Percentiles rank a stretch among this genome's conserved stretches.
phyloP scores from a whole-genome alignment of 441 rosid genomes.

The Populus trichocarpa region DNA sequence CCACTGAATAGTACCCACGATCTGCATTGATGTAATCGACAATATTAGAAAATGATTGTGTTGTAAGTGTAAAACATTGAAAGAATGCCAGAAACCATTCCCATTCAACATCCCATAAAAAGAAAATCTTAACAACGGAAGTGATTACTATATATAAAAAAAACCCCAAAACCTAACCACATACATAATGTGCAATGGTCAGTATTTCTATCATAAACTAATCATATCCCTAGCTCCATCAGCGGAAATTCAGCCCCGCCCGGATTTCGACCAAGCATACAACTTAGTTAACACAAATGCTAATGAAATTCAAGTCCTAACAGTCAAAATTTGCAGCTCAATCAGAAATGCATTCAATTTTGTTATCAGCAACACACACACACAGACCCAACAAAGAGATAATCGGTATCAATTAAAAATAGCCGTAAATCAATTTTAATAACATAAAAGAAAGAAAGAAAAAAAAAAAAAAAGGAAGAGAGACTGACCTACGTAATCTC shows the following conservation, averaged over 20 bases:
- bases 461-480: conserved; percentile 2
- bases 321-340: background rate
- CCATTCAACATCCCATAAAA: background rate
- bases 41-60: conserved; percentile 16
- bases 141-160: background rate
- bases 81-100: background rate
- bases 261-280: background rate
- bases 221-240: background rate
- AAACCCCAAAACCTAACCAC: background rate
- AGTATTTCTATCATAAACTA: background rate
- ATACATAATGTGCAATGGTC: background rate
- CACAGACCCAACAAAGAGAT: background rate
- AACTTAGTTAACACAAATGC: background rate
- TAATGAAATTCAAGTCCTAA: background rate
- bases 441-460: background rate
- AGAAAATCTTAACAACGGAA: background rate
- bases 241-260: background rate
- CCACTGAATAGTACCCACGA: conserved; percentile 98
- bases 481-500: conserved; percentile 90
- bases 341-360: background rate
- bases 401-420: background rate
- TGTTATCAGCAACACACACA: background rate
- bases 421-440: background rate
- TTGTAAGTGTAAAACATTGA: too few relatives aligned
- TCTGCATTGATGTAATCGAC: conserved; percentile 42